Evolutionary conservation across 2,329 filamentous ascomycete species (phyloP).

Genomic region (Cordyceps tenuipes): DNA sequence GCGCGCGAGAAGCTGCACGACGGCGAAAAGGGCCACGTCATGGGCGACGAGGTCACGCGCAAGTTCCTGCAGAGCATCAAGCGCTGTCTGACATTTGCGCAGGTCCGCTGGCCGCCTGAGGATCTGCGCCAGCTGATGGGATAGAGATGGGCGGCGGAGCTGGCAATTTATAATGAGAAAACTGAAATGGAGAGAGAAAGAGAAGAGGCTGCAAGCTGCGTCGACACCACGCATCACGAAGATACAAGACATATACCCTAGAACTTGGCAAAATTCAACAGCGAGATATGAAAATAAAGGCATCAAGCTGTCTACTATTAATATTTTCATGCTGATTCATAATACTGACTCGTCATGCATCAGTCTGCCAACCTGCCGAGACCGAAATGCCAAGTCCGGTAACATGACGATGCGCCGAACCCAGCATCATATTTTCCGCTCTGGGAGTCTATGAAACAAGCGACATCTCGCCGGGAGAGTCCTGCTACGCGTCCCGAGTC

Average conservation of each 20-base stretch:
- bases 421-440: no score
- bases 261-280: neutral
- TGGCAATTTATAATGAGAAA: constrained; percentile 13
- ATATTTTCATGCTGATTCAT: neutral
- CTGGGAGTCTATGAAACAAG: neutral
- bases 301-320: neutral
- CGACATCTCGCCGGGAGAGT: neutral
- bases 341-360: neutral
- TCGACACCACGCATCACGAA: neutral
- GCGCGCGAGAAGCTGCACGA: constrained; percentile 92
- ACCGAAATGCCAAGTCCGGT: neutral
- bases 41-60: constrained; percentile 91
- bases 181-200: neutral
- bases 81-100: constrained; percentile 89
- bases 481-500: neutral
- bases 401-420: neutral
- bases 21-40: constrained; percentile 82
- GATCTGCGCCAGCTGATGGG: constrained; percentile 95
- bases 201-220: neutral
- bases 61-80: constrained; percentile 99
- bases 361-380: neutral
- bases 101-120: constrained; percentile 90
- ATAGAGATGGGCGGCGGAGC: constrained; percentile 27
- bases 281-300: neutral
- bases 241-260: neutral